Evolutionary conservation across 306 rosid species (phyloP), one percentile per base, ranked within the genome.

Genomic region (Rosa rugosa): DNA sequence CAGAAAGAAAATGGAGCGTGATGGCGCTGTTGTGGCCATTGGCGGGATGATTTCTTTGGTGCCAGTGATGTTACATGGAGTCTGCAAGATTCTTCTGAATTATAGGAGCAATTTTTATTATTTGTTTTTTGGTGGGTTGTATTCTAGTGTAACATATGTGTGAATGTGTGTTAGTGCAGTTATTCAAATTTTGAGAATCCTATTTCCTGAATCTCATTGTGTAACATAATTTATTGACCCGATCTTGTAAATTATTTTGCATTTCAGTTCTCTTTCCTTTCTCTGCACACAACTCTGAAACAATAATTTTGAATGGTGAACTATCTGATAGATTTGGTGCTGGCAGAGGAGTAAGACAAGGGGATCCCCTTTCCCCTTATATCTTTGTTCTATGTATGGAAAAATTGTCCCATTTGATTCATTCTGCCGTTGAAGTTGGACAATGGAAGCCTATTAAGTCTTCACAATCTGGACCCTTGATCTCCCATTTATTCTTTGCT

Each of bases 131-230:
- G 80, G 69, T 16, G 69, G 69, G 31, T 13, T 71, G 81, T 86
- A 62, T 78, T 64, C 31, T 73, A 70, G 83, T 80, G 85, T 83
- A 86, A 60, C 81, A 78, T 85, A 82, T 71, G 83, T 77, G 84
- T 79, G 81, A 45, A 54, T 63, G 80, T 40, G 75, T 77, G 77
- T 77, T 76, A 69, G 77, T 63, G 76, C 81, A 54, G 83, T 80
- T 68, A 49, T 64, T 77, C 72, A 69, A 81, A 86, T 86, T 86
- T 86, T 86, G 89, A 80, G 81, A 54, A 73, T 56, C 68, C 76
- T 31, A 49, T 54, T 46, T 75, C 74, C 50, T 56, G 64, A 62
- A 31, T 73, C 74, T 54, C 80, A 64, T 59, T 17, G 53, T 85
- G 79, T 79, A 81, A 73, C 74, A 51, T 83, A 80, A 80, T 86